Evolutionary conservation across 106 monocot species (phyloP), one percentile per base, ranked within the genome.

Genomic region (Apostasia shenzhenica): DNA sequence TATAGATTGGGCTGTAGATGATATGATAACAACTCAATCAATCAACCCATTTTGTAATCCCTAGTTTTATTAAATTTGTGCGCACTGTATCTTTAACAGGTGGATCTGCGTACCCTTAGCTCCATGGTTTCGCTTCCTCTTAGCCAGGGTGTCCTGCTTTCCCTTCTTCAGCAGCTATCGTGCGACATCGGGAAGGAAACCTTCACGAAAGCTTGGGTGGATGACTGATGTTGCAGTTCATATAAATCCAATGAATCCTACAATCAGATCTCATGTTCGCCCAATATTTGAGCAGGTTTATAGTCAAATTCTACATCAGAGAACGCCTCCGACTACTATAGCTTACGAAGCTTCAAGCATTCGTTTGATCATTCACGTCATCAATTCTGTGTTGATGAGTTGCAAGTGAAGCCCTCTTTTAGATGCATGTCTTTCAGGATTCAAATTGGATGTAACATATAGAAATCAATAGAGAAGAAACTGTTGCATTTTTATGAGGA

Each of bases 201-300:
- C 0, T 4, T 78, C 2, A n/a, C 70, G 87, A 4, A 88, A 88
- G 66, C 69, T 80, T 4, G 72, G 51, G 8, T 88, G 87, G 87
- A 88, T 88, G 78, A 84, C 81, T 38, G 75, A 78, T 48, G 84
- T 88, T 6, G 81, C 84, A 0, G 60, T 78, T 4, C 75, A 81
- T 8, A 88, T 88, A n/a, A 84, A 78, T 48, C 87, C 87, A 10
- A 72, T 60, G 1, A 84, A 88, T 13, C 78, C 84, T 12, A 75
- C 74, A 67, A 88, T 88, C 45, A 43, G 78, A 26, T 0, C 78
- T 59, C 84, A 88, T 41, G 81, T 88, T 4, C 73, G 87, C 6
- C 87, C 77, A 1, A 88, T 88, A 60, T 78, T 83, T 12, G 87
- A 88, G 53, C 87, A 88, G 67, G 84, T 88, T 8, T 88, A 81